Evolutionary conservation across 108 stramenopile species (phyloP), one percentile per base, ranked within the genome.

Genomic region (Schizochytrium sp.): DNA sequence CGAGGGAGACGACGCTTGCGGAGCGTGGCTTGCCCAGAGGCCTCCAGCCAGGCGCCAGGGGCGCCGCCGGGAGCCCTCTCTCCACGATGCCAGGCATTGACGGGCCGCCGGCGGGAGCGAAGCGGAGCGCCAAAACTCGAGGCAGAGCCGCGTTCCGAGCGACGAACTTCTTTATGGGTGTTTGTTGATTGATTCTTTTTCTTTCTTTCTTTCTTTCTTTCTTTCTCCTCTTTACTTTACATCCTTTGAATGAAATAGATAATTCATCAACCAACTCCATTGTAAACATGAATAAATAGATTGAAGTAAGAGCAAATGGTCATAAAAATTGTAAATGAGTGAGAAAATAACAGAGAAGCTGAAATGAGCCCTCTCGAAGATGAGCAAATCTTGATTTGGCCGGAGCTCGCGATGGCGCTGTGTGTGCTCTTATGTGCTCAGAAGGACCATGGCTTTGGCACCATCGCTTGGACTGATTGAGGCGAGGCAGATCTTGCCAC

Each of bases 81-180:
- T 28, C 28, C 28, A 28, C 28, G 28, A 28, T 0, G 28, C 28
- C 28, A 28, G 28, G 28, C 28, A 28, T 0, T 28, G 28, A 0
- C 28, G 28, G 28, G 28, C 28, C 28, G 28, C 28, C 28, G 28
- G 28, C 28, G 2, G 19, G 59, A 60, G 59, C 59, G 59, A 60
- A 2, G 0, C 1, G 17, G 59, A 60, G 17, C 59, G 1, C 17
- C 59, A 60, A n/a, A n/a, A n/a, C 17, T 17, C 59, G 19, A n/a
- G 59, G 28, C 17, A n/a, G 59, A 60, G 59, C 59, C 59, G 59
- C 59, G 59, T n/a, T n/a, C 59, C 59, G 59, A n/a, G 59, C 59
- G 59, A 17, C 59, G 59, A n/a, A n/a, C 19, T n/a, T n/a, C 59
- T 17, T n/a, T 28, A n/a, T n/a, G 59, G 59, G 59, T n/a, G 2